A percentile compares a stretch with the other conserved stretches of the same genome.
Evolutionary conservation across 2,329 filamentous ascomycete species (phyloP).

Genomic region (Zelopaecilomyces penicillatus): DNA sequence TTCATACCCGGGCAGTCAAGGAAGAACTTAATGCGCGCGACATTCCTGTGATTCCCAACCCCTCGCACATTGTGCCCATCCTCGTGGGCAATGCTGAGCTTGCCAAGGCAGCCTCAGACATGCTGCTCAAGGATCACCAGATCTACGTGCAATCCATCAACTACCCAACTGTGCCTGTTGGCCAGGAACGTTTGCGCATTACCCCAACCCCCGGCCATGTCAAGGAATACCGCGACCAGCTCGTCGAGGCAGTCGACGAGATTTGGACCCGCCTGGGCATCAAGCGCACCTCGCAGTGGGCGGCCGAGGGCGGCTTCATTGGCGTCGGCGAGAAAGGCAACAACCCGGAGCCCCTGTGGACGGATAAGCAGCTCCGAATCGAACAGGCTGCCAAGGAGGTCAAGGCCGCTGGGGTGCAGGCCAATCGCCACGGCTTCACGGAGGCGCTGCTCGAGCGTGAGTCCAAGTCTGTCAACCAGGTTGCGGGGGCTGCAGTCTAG

Average conservation of each 20-base stretch:
- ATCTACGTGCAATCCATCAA: conserved; percentile 99
- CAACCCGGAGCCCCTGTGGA: conserved; percentile 73
- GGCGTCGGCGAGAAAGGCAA: conserved; percentile 72
- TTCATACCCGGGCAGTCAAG: conserved; percentile 94
- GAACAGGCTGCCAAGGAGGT: conserved; percentile 57
- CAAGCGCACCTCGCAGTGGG: conserved; percentile 91
- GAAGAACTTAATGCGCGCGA: conserved; percentile 67
- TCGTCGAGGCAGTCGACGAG: conserved; percentile 73
- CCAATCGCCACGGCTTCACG: conserved; percentile 34
- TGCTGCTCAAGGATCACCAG: conserved; percentile 78
- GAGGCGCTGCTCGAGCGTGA: conserved; percentile 53
- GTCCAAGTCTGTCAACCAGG: conserved; percentile 23
- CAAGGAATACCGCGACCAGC: conserved; percentile 74
- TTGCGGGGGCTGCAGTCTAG: conserved; percentile 21
- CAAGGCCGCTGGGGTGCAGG: conserved; percentile 32
- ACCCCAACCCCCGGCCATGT: conserved; percentile 92
- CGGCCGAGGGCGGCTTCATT: conserved; percentile 82
- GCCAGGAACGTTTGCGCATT: conserved; percentile 93
- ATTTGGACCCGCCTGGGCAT: conserved; percentile 86
- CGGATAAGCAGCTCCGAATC: conserved; percentile 76
- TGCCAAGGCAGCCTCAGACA: conserved; percentile 85
- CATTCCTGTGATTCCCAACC: conserved; percentile 96
- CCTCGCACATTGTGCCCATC: conserved; percentile 89
- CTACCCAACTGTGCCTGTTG: conserved; percentile 94
- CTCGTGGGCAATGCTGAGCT: conserved; percentile 90